Evolutionary conservation across 371 early-diverging fungal genomes (phyloP).

Genomic region (Circinella minor): DNA sequence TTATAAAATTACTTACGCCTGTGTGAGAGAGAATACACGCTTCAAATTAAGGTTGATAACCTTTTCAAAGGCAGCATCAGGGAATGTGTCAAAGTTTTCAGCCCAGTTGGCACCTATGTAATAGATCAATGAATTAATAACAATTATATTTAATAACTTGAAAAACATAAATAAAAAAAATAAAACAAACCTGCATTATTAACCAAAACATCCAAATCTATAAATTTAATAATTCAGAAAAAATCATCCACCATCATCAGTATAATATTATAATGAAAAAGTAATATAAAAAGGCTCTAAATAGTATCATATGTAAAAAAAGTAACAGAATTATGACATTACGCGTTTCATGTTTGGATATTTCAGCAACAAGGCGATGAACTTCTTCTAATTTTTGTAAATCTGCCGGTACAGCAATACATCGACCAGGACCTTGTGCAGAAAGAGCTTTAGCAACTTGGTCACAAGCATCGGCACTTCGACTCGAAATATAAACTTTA

Average conservation of each 20-base stretch:
- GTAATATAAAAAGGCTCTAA: background rate
- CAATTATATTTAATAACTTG: no score
- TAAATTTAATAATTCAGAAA: background rate
- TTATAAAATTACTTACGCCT: constrained; percentile 57
- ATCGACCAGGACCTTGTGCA: constrained; percentile 66
- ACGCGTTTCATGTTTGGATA: constrained; percentile 37
- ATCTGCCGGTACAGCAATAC: constrained; percentile 80
- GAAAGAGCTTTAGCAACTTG: constrained; percentile 53
- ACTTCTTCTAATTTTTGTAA: constrained; percentile 67
- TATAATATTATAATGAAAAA: background rate
- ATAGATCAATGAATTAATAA: constrained; percentile 49
- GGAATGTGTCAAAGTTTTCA: constrained; percentile 58
- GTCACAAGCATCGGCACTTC: constrained; percentile 66
- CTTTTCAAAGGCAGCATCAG: constrained; percentile 73
- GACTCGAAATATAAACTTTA: constrained; percentile 76
- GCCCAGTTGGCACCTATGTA: constrained; percentile 69
- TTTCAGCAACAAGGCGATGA: constrained; percentile 58
- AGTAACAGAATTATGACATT: background rate
- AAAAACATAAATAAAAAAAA: background rate
- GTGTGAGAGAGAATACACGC: constrained; percentile 77
- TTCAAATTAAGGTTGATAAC: constrained; percentile 84
- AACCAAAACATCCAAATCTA: constrained; percentile 81
- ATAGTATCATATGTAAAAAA: background rate
- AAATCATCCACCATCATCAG: no score
- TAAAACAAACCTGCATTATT: constrained; percentile 73